Evolutionary conservation across 148 eudicot genomes (phyloP), one percentile per base, ranked within the genome.

Genomic region (Hydrangea macrophylla): DNA sequence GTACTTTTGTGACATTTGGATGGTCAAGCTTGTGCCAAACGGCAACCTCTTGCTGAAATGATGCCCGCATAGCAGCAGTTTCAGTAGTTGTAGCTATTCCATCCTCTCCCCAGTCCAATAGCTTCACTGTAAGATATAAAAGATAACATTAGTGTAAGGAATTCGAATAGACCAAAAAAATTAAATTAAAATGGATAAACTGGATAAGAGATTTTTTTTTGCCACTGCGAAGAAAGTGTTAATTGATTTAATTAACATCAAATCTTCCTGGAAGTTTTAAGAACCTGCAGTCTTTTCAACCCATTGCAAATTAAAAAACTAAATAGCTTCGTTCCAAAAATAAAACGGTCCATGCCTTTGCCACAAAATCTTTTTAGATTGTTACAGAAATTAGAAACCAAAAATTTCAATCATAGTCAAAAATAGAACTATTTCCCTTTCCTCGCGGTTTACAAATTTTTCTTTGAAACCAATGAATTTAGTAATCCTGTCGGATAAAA

Each of bases 31-130:
- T 83, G 58, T 89, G 90, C 97, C 97, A 92, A 42, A 92, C 96
- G 58, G 84, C 86, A 71, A 92, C 97, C 74, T 92, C 97, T 75
- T 92, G 90, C 74, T 64, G 78, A 68, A 92, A 92, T 40, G 97
- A 82, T 55, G 90, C 83, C 53, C 97, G 74, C 65, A 89, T 66
- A 54, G 90, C 71, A 73, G 96, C 90, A 27, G 90, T 79, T 70
- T 92, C 92, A 62, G 85, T 78, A 67, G 80, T 80, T 39, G 84
- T 85, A 25, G 87, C 75, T 83, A 88, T 79, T 67, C 94, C 97
- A 26, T 89, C 97, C 75, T 92, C 96, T 70, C 97, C 97, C 97
- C 97, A 92, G 58, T 92, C 97, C 89, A 92, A 84, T 56, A 92
- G 83, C 77, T 92, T 92, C 72, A 92, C 97, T 92, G 62, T 60